Percentiles rank a stretch among this genome's conserved stretches.
Conservation (phyloP, 176 grass and related monocot genomes). For the Phragmites australis region DNA sequence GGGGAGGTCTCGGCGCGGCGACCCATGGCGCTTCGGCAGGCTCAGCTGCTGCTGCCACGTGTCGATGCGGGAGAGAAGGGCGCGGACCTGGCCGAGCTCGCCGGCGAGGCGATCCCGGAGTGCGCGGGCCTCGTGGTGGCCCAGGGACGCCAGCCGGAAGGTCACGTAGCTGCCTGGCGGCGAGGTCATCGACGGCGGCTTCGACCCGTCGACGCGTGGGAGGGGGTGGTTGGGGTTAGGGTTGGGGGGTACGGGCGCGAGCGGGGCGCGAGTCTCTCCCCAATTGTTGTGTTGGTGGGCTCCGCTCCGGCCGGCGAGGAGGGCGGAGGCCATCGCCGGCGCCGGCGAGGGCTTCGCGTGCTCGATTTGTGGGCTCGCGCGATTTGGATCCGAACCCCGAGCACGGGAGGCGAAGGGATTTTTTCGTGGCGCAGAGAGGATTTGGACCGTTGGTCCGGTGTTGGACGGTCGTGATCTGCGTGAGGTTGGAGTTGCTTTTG, state of each 20-base stretch:
- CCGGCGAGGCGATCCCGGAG: slow-evolving; percentile 58
- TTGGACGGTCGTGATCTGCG: slow-evolving; percentile 1
- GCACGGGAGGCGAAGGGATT: background rate
- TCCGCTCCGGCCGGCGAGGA: slow-evolving; percentile 59
- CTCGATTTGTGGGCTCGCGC: slow-evolving; percentile 6
- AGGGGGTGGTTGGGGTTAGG: slow-evolving; percentile 23
- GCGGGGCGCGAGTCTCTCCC: slow-evolving; percentile 44
- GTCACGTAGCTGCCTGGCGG: slow-evolving; percentile 23
- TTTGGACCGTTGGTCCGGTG: background rate
- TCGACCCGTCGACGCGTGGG: slow-evolving; percentile 33
- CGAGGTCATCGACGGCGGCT: background rate
- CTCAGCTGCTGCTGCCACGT: slow-evolving; percentile 44
- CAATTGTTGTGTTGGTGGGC: slow-evolving; percentile 42
- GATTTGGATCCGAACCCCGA: slow-evolving; percentile 42
- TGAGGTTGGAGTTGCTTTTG: background rate
- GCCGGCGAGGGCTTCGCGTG: slow-evolving; percentile 40
- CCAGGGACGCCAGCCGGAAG: slow-evolving; percentile 39
- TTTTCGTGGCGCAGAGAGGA: background rate
- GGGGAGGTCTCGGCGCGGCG: background rate
- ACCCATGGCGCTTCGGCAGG: background rate
- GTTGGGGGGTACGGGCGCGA: slow-evolving; percentile 51
- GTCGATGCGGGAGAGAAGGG: slow-evolving; percentile 71
- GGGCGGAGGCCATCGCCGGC: slow-evolving; percentile 70
- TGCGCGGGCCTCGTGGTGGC: slow-evolving; percentile 49
- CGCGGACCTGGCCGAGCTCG: slow-evolving; percentile 81